Base-by-base conservation (phyloP, 2,329 filamentous ascomycete genomes). In the Scopulariopsis brevicaulis region DNA sequence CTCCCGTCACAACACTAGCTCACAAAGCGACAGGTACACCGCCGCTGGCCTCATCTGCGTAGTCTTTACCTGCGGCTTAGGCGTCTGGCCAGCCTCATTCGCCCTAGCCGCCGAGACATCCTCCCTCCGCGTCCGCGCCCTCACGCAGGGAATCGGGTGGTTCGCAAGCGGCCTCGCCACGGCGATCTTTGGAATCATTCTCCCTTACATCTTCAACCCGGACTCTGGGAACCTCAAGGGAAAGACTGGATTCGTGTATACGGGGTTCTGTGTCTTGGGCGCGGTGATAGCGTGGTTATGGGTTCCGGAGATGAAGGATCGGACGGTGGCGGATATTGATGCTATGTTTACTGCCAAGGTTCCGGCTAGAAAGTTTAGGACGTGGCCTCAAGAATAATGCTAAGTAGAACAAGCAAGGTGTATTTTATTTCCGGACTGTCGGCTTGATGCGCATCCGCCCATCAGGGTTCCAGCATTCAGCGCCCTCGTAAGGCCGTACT, bases 271-370 rank as follows among this genome's bases (percentile, higher is more conserved):
- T 60, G 59, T 69, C 2, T 57, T 73, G 1, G 68, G 70, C n/a
- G 65, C 71, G 2, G 58, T 68, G 1, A 53, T 74, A 0, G 71
- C 74, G 0, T 83, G 71, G 68, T 66, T 72, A 11, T 68, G 70
- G 40, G 67, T 83, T 0, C 80, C 81, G 0, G 80, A 84, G 64
- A 81, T 80, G 68, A 77, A 76, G 65, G 75, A 74, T 4, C 66
- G 76, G 22, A 75, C 66, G 1, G 67, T 73, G 0, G 68, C 68
- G 43, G 77, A 81, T 62, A 76, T 82, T 59, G 78, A 82, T 28
- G 48, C 7, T n/a, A 51, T 51, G 48, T 25, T 51, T 24, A n/a
- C 15, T 5, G 40, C 40, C 11, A 46, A 46, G 18, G 11, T 46
- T 15, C 18, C 40, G 15, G n/a, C 40, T 7, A 7, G 40, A 14